These are phyloP conservation scores for Mycena chlorophos DNA, from an alignment of 768 basidiomycete genomes.

Conservation along the genomic window DNA sequence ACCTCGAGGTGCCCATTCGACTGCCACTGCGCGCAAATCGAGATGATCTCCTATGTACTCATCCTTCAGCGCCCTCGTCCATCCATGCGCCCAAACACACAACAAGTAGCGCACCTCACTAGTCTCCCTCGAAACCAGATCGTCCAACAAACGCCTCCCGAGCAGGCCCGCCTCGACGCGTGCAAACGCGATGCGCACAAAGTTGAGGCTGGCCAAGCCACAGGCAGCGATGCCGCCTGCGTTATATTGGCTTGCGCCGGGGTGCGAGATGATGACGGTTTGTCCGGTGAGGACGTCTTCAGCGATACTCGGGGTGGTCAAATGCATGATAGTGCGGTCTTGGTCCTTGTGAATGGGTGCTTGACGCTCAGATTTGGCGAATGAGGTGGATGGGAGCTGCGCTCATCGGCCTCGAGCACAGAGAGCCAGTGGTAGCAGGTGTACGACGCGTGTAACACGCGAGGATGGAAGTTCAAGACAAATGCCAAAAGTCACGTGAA, in stretches of 20 bases:
- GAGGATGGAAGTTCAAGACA: too few species aligned
- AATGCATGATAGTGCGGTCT: background rate
- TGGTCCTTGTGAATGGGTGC: too few species aligned
- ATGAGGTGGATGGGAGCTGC: too few species aligned
- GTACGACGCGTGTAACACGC: too few species aligned
- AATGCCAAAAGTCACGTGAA: too few species aligned
- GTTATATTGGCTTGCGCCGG: conserved; percentile 57
- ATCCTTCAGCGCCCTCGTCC: conserved; percentile 1
- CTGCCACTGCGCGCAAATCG: conserved; percentile 60
- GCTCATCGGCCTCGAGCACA: too few species aligned
- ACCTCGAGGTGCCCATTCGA: conserved; percentile 54
- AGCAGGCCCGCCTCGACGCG: conserved; percentile 32
- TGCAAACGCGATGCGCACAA: conserved; percentile 51
- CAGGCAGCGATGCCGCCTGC: conserved; percentile 54
- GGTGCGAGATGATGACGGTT: conserved; percentile 45
- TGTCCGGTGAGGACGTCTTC: conserved; percentile 29
- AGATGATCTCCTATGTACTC: conserved; percentile 49
- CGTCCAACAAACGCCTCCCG: conserved; percentile 32
- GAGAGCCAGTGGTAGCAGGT: too few species aligned
- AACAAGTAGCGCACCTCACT: conserved; percentile 35
- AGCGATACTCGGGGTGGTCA: background rate
- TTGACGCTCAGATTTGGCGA: too few species aligned
- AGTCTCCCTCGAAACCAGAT: conserved; percentile 34
- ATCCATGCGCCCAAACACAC: background rate
- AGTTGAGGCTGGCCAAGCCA: conserved; percentile 68